Conservation (phyloP, 179 eudicot species). For the Heliamphora pulchella region DNA sequence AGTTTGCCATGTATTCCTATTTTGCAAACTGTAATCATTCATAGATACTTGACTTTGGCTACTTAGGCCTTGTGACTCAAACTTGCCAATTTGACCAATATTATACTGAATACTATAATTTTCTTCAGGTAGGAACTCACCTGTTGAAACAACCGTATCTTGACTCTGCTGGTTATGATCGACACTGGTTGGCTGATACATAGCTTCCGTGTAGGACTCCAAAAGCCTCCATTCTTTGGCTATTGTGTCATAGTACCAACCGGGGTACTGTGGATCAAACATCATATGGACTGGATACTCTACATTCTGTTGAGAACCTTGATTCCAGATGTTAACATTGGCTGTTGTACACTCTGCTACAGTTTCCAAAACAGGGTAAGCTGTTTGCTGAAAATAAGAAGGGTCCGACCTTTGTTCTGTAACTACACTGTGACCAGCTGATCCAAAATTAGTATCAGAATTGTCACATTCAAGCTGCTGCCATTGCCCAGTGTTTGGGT, state of each 20-base stretch:
- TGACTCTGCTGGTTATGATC: slow-evolving; percentile 24
- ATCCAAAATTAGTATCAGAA: slow-evolving; percentile 13
- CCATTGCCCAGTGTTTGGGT: slow-evolving; percentile 69
- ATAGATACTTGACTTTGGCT: slow-evolving; percentile 28
- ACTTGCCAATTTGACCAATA: slow-evolving; percentile 9
- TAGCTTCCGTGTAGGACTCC: slow-evolving; percentile 39
- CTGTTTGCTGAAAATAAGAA: slow-evolving; percentile 47
- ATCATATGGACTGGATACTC: slow-evolving; percentile 74
- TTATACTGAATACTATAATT: neutral
- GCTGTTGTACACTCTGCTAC: slow-evolving; percentile 25
- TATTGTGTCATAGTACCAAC: slow-evolving; percentile 83
- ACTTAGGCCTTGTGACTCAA: slow-evolving; percentile 13
- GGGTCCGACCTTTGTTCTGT: slow-evolving; percentile 37
- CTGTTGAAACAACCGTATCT: slow-evolving; percentile 28
- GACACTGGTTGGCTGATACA: slow-evolving; percentile 13
- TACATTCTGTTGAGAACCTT: slow-evolving; percentile 30
- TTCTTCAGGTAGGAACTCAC: slow-evolving; percentile 15
- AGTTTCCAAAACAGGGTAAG: slow-evolving; percentile 35
- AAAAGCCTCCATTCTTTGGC: slow-evolving; percentile 61
- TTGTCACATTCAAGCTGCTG: slow-evolving; percentile 50
- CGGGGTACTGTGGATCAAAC: slow-evolving; percentile 92
- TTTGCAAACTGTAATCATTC: slow-evolving; percentile 30
- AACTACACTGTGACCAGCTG: slow-evolving; percentile 25
- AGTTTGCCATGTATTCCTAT: slow-evolving; percentile 33
- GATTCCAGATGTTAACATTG: slow-evolving; percentile 30